Percentiles rank a stretch among this genome's conserved stretches.
Evolutionary conservation across 2,329 filamentous ascomycete genomes (phyloP).

Genomic region (Apiospora saccharicola): DNA sequence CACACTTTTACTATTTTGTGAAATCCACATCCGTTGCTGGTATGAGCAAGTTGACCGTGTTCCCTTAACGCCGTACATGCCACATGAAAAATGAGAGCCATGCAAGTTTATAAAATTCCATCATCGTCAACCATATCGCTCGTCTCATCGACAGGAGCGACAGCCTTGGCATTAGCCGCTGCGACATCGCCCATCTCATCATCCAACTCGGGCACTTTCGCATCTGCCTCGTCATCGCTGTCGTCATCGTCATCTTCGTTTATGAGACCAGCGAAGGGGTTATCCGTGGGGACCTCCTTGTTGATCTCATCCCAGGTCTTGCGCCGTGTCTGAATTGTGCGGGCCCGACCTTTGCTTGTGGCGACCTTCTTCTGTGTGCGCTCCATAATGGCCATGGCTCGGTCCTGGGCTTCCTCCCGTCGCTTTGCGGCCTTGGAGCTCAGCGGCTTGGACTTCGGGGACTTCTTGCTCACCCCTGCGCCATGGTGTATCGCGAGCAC

Average conservation of each 20-base stretch:
- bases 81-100: conserved; percentile 20
- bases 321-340: conserved; percentile 55
- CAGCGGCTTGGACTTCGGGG: conserved; percentile 63
- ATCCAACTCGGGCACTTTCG: conserved; percentile 33
- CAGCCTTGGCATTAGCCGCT: conserved; percentile 21
- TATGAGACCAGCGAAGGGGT: background rate
- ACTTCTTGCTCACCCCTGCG: conserved; percentile 73
- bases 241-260: conserved; percentile 26
- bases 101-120: conserved; percentile 33
- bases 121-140: conserved; percentile 30
- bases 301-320: conserved; percentile 69
- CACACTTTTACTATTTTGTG: background rate
- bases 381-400: conserved; percentile 66
- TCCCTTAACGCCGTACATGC: conserved; percentile 25
- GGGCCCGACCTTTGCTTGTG: conserved; percentile 59
- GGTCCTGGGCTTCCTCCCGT: conserved; percentile 64
- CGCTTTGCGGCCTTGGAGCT: conserved; percentile 64
- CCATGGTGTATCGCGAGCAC: conserved; percentile 72
- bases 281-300: conserved; percentile 41
- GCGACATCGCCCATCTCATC: conserved; percentile 36
- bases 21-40: conserved; percentile 1
- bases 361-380: conserved; percentile 63
- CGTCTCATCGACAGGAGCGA: conserved; percentile 8
- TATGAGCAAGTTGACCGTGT: conserved; percentile 6
- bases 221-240: conserved; percentile 29